phyloP scores from a whole-genome alignment of 306 rosid genomes.

The Ormosia emarginata region DNA sequence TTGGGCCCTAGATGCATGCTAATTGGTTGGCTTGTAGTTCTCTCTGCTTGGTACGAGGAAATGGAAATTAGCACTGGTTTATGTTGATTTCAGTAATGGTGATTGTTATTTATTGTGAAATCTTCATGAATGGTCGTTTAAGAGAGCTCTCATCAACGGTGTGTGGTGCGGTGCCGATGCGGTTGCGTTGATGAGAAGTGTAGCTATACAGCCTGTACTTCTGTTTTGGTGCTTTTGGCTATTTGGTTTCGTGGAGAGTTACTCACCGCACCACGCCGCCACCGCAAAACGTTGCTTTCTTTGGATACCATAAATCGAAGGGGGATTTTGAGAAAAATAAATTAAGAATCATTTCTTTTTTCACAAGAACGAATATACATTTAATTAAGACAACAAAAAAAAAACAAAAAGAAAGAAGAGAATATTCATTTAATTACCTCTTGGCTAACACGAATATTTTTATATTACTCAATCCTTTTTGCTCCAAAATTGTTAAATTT shows the following conservation, averaged over 20 bases:
- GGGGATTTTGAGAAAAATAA: background rate
- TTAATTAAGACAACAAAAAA: too few relatives aligned
- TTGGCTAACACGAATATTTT: background rate
- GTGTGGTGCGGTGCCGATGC: conserved; percentile 15
- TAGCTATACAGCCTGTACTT: too few relatives aligned
- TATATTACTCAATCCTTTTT: background rate
- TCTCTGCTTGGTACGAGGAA: background rate
- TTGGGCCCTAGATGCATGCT: background rate
- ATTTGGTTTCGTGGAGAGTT: too few relatives aligned
- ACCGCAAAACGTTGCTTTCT: background rate
- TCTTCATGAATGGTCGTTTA: background rate
- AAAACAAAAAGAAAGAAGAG: too few relatives aligned
- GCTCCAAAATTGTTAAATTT: background rate
- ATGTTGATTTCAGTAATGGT: background rate
- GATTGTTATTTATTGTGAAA: background rate
- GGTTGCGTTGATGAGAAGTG: background rate
- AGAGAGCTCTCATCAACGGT: background rate
- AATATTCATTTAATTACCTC: background rate
- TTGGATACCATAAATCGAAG: too few relatives aligned
- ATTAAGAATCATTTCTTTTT: background rate
- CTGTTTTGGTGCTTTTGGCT: too few relatives aligned
- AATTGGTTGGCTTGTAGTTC: background rate
- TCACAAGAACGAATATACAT: background rate
- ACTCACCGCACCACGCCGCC: background rate
- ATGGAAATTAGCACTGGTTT: background rate